Conservation (phyloP, 169 alveolate genomes). For the Cryptosporidium parvum region DNA sequence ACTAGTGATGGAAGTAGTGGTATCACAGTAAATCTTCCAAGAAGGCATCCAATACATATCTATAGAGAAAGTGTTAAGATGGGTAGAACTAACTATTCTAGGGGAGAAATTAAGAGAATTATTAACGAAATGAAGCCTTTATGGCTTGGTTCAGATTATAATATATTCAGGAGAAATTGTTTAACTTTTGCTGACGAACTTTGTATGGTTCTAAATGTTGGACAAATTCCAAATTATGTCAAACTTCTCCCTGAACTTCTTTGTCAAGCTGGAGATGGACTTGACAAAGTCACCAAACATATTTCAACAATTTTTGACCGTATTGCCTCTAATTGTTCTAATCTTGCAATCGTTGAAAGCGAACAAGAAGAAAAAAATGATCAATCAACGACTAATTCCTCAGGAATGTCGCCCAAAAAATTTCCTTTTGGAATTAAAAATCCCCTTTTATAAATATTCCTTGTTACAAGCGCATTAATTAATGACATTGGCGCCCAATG, state of each 20-base stretch:
- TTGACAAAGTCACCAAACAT: slow-evolving; percentile 43
- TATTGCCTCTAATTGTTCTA: slow-evolving; percentile 50
- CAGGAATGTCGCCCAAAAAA: background rate
- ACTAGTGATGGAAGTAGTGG: slow-evolving; percentile 76
- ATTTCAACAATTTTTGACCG: slow-evolving; percentile 28
- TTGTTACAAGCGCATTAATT: background rate
- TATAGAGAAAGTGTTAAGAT: slow-evolving; percentile 75
- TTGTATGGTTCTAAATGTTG: slow-evolving; percentile 49
- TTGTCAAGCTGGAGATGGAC: slow-evolving; percentile 72
- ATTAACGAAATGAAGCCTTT: slow-evolving; percentile 43
- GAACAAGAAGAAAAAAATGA: slow-evolving; percentile 6
- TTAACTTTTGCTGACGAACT: slow-evolving; percentile 75
- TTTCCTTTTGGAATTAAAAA: background rate
- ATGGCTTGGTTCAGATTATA: slow-evolving; percentile 76
- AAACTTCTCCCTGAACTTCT: slow-evolving; percentile 60
- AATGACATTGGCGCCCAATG: slow-evolving; percentile 7
- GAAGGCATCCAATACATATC: slow-evolving; percentile 75
- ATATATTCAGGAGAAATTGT: slow-evolving; percentile 76
- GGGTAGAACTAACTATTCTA: slow-evolving; percentile 73
- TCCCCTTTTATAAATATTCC: background rate
- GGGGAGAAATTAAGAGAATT: slow-evolving; percentile 67
- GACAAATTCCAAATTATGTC: slow-evolving; percentile 60
- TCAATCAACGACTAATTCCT: background rate
- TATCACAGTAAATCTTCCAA: slow-evolving; percentile 67
- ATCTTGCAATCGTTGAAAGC: slow-evolving; percentile 13